Conservation (phyloP, 352 stramenopile genomes). For the Elongisporangium anandrum region DNA sequence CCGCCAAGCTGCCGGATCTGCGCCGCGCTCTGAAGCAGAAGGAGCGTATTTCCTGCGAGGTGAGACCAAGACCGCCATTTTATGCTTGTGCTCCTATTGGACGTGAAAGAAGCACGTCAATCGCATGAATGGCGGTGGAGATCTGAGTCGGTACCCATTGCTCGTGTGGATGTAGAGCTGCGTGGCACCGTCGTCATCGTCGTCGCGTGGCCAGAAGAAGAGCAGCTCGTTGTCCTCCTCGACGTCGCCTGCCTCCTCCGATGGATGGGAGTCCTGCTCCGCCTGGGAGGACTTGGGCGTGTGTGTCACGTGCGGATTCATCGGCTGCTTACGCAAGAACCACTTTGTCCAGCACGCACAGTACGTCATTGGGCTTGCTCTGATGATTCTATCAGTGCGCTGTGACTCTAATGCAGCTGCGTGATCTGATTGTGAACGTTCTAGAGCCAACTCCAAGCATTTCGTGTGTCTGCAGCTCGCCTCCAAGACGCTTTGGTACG, state of each 20-base stretch:
- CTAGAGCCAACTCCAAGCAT: constrained; percentile 49
- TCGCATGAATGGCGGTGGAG: background rate
- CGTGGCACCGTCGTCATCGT: constrained; percentile 3
- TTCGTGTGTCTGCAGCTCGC: constrained; percentile 49
- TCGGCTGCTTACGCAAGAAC: constrained; percentile 45
- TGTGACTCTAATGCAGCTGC: background rate
- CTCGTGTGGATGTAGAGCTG: constrained; percentile 15
- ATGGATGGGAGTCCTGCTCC: constrained; percentile 26
- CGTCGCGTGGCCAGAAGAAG: background rate
- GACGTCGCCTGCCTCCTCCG: constrained; percentile 7
- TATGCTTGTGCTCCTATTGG: too few relatives aligned
- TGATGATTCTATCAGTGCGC: too few relatives aligned
- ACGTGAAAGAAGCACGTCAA: background rate
- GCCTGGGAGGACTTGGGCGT: constrained; percentile 38
- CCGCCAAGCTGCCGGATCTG: constrained; percentile 42
- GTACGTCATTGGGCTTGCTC: constrained; percentile 12
- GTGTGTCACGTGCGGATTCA: constrained; percentile 57
- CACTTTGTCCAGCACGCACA: constrained; percentile 54
- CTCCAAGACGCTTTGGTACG: constrained; percentile 51
- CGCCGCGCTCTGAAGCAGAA: constrained; percentile 48
- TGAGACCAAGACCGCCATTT: constrained; percentile 3
- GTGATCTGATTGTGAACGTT: background rate
- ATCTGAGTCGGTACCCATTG: background rate
- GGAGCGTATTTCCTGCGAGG: constrained; percentile 35
- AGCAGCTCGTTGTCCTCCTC: background rate